Evolutionary conservation across 345 rosid species (phyloP).

Genomic region (Arabidopsis arenosa): DNA sequence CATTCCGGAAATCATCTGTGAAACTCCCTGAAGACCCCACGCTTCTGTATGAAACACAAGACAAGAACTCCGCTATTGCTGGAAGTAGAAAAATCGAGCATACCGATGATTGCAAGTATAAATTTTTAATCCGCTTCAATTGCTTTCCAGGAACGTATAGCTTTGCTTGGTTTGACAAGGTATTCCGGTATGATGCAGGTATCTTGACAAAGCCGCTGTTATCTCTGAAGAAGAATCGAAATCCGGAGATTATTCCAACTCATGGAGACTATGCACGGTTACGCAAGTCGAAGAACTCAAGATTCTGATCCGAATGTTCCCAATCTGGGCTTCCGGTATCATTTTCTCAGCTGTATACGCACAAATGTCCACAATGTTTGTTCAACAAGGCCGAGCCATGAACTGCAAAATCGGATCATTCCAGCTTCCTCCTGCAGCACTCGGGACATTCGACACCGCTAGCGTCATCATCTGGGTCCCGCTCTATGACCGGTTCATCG

Average conservation of each 20-base stretch:
- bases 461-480: constrained; percentile 94
- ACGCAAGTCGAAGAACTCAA: constrained; percentile 97
- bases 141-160: background rate
- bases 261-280: constrained; percentile 87
- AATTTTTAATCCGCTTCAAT: background rate
- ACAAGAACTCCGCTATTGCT: constrained; percentile 66
- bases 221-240: constrained; percentile 67
- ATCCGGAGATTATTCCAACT: constrained; percentile 59
- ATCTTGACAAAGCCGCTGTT: constrained; percentile 94
- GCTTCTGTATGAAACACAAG: constrained; percentile 75
- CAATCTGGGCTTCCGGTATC: constrained; percentile 94
- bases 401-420: constrained; percentile 82
- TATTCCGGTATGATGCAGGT: constrained; percentile 50
- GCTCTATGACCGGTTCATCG: constrained; percentile 70
- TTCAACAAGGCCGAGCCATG: constrained; percentile 95
- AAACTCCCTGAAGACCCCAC: constrained; percentile 63
- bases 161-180: constrained; percentile 3
- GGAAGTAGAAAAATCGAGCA: constrained; percentile 84
- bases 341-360: constrained; percentile 82
- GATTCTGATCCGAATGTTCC: constrained; percentile 90
- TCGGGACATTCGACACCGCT: constrained; percentile 75
- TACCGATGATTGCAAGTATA: constrained; percentile 67
- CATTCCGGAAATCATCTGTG: constrained; percentile 67
- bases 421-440: constrained; percentile 86
- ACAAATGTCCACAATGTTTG: constrained; percentile 91